phyloP scores from a whole-genome alignment of 2,329 filamentous ascomycete species.

The Periconia macrospinosa region DNA sequence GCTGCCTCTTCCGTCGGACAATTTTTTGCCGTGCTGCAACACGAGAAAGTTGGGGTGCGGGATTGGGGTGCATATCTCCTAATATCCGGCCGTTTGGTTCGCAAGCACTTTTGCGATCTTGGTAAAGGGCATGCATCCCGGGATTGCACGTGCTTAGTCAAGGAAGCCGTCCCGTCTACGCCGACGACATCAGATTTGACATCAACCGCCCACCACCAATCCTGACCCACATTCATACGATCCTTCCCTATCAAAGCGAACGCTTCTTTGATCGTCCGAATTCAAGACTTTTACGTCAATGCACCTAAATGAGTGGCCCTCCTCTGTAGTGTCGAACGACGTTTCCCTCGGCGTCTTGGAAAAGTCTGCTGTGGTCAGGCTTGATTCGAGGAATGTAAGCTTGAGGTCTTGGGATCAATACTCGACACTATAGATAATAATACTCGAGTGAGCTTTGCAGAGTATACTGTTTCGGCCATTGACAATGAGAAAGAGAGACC shows the following conservation, averaged over 20 bases:
- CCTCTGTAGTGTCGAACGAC: background rate
- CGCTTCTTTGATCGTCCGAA: background rate
- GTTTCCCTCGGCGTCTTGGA: background rate
- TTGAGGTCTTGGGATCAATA: background rate
- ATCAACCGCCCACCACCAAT: conserved; percentile 12
- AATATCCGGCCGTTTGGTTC: background rate
- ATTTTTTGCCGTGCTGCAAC: background rate
- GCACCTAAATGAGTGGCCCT: background rate
- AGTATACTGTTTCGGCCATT: no score
- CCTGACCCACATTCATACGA: background rate
- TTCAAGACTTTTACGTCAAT: background rate
- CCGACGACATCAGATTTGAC: conserved; percentile 27
- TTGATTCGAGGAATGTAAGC: background rate
- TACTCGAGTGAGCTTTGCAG: background rate
- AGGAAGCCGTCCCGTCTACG: conserved; percentile 34
- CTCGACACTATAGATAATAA: background rate
- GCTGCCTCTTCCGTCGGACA: background rate
- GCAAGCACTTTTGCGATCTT: conserved; percentile 15
- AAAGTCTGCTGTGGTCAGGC: background rate
- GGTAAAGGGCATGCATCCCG: conserved; percentile 1
- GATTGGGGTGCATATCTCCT: background rate
- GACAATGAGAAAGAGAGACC: no score
- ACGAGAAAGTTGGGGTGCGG: conserved; percentile 1
- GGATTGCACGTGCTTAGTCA: conserved; percentile 16
- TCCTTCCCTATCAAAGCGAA: background rate